Evolutionary conservation across 345 rosid species (phyloP), one percentile per base, ranked within the genome.

Genomic region (Populus euphratica): DNA sequence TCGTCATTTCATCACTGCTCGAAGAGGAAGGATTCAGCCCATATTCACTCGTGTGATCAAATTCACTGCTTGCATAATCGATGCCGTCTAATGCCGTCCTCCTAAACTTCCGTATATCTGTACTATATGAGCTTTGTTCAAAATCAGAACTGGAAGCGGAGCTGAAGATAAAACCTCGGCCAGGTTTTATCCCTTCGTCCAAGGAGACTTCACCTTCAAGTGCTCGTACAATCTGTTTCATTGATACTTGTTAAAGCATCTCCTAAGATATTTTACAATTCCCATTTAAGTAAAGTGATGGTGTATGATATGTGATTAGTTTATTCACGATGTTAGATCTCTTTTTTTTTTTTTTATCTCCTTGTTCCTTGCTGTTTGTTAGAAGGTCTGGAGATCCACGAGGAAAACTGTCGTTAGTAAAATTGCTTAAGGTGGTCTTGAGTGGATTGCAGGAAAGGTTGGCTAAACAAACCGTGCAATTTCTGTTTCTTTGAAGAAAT

Each of bases 191-290:
- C 63, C 29, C 63, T 59, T 59, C 63, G 29, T n/a, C 63, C 63
- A 59, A n/a, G 13, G 63, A 59, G 29, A 23, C 63, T 59, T 59
- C 63, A 59, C 63, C 63, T 59, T 59, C 63, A 59, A 59, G 63
- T 59, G 63, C 63, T n/a, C 63, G 63, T 59, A 59, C 63, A 59
- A 59, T 59, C 63, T 59, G 63, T 59, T 59, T 9, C 63, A 59
- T 59, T 14, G 3, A 1, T 59, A 10, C 63, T 59, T 59, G 0
- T 59, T 59, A 59, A 33, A 33, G 29, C 63, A 9, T 59, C 63
- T 59, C 27, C 1, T n/a, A 1, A 3, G 63, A 59, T n/a, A 8
- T 9, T 59, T 9, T 59, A 59, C 29, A 59, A n/a, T 59, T 23
- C 25, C 63, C 29, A 59, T 59, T n/a, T n/a, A 59, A 52, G n/a